A percentile compares a stretch with the other conserved stretches of the same genome.
Conservation (phyloP, 495 filamentous ascomycete genomes). For the Aspergillus affinis region DNA sequence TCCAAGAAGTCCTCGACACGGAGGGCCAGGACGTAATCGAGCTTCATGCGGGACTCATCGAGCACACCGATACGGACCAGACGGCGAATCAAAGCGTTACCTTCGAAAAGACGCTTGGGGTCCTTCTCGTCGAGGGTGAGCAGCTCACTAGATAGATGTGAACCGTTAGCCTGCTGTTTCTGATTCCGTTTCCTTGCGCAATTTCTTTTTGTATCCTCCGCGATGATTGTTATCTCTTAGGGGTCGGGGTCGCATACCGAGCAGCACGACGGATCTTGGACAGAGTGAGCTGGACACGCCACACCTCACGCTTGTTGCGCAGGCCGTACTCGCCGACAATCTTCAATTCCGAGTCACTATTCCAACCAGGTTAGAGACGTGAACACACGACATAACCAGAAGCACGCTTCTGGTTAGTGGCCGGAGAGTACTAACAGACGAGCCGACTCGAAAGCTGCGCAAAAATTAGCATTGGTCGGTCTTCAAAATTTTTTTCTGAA, state of each 20-base stretch:
- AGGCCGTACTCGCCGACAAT: slow-evolving; percentile 98
- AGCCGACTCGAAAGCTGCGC: slow-evolving; percentile 88
- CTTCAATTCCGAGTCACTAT: slow-evolving; percentile 98
- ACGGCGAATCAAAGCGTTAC: slow-evolving; percentile 99
- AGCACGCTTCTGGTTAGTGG: slow-evolving; percentile 98
- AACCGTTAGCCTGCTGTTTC: slow-evolving; percentile 13
- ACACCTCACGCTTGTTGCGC: slow-evolving; percentile 99
- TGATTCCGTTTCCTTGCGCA: neutral
- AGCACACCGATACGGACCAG: slow-evolving; percentile 99
- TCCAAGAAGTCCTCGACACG: slow-evolving; percentile 99
- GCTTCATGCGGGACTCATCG: slow-evolving; percentile 99
- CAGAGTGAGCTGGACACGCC: slow-evolving; percentile 97
- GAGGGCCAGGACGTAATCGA: slow-evolving; percentile 99
- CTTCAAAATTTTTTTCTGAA: slow-evolving; percentile 13
- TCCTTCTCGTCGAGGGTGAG: slow-evolving; percentile 99
- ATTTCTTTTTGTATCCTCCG: neutral
- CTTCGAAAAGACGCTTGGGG: slow-evolving; percentile 99
- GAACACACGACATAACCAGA: slow-evolving; percentile 87
- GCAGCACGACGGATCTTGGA: slow-evolving; percentile 99
- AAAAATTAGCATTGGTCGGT: slow-evolving; percentile 30
- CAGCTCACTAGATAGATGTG: slow-evolving; percentile 72
- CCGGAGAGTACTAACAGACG: slow-evolving; percentile 94
- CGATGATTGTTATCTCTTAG: neutral
- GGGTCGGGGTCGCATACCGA: slow-evolving; percentile 62
- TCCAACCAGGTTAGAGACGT: slow-evolving; percentile 40